Percentiles rank a stretch among this genome's conserved stretches.
Evolutionary conservation across 2,329 filamentous ascomycete genomes (phyloP).

Genomic region (Biscogniauxia sp.): DNA sequence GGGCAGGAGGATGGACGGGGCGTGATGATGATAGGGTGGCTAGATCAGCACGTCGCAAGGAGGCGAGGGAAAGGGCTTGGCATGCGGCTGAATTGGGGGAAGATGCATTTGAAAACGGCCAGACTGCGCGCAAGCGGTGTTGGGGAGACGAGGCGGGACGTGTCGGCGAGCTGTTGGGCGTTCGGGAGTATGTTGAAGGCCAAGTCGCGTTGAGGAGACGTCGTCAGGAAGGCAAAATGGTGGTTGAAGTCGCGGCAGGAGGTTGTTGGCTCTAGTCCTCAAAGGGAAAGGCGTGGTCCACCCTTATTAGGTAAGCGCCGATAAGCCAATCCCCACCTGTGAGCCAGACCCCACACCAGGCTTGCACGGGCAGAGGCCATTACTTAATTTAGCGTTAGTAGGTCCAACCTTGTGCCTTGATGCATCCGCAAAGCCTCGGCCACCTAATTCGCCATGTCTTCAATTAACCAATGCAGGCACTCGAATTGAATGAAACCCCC

Average conservation of each 20-base stretch:
- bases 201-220: background rate
- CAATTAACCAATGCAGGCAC: constrained; percentile 9
- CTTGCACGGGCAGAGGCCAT: background rate
- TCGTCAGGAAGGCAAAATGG: background rate
- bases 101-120: constrained; percentile 32
- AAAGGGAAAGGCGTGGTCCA: constrained; percentile 20
- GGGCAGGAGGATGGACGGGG: constrained; percentile 6
- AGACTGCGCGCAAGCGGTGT: background rate
- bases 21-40: constrained; percentile 16
- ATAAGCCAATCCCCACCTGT: constrained; percentile 7
- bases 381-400: background rate
- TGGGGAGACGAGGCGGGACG: background rate
- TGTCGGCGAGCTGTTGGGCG: background rate
- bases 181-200: background rate
- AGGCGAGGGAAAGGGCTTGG: constrained; percentile 29
- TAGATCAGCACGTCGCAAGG: constrained; percentile 36
- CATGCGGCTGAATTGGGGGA: constrained; percentile 27
- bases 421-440: background rate
- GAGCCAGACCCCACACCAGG: background rate
- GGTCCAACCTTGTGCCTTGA: background rate
- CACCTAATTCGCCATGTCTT: background rate
- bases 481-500: background rate
- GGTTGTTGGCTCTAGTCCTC: constrained; percentile 20
- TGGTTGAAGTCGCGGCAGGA: constrained; percentile 21
- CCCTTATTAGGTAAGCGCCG: constrained; percentile 21